Conservation (phyloP, 1,139 yeast genomes). For the Kurtzmaniella natalensis region DNA sequence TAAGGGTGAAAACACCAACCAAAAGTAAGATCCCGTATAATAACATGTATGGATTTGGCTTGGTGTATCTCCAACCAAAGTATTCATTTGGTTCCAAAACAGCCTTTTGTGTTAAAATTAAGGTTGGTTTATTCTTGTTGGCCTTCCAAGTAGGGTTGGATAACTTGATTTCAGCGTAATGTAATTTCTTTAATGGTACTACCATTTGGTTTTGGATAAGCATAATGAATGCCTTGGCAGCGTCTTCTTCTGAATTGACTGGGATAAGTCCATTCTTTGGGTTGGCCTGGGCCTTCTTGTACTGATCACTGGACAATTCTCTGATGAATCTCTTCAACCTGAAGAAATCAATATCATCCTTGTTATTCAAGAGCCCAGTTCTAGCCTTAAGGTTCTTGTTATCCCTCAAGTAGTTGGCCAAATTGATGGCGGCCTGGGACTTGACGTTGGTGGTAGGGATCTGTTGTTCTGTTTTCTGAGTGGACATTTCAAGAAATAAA, state of each 20-base stretch:
- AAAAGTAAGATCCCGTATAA: constrained; percentile 62
- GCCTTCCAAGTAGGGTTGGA: constrained; percentile 60
- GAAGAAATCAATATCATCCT: constrained; percentile 72
- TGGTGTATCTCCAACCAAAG: constrained; percentile 80
- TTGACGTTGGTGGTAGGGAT: constrained; percentile 15
- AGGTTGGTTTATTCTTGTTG: constrained; percentile 69
- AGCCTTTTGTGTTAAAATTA: constrained; percentile 65
- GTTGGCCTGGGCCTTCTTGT: constrained; percentile 51
- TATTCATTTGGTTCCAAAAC: constrained; percentile 72
- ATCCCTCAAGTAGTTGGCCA: constrained; percentile 70
- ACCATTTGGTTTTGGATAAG: constrained; percentile 74
- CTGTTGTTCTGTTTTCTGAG: too few species aligned
- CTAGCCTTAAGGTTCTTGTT: constrained; percentile 69
- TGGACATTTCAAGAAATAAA: too few species aligned
- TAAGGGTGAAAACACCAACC: constrained; percentile 65
- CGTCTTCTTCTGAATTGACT: constrained; percentile 48
- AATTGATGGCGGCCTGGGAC: constrained; percentile 33
- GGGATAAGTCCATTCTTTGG: constrained; percentile 57
- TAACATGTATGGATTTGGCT: constrained; percentile 67
- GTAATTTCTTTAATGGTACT: constrained; percentile 69
- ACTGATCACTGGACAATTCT: constrained; percentile 72
- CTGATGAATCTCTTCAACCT: constrained; percentile 79
- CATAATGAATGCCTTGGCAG: constrained; percentile 57
- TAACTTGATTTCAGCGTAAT: constrained; percentile 65
- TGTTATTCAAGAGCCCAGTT: constrained; percentile 68